These are phyloP conservation scores for Hanseniaspora uvarum DNA, from an alignment of 1,139 yeast genomes.

Conservation along the genomic window DNA sequence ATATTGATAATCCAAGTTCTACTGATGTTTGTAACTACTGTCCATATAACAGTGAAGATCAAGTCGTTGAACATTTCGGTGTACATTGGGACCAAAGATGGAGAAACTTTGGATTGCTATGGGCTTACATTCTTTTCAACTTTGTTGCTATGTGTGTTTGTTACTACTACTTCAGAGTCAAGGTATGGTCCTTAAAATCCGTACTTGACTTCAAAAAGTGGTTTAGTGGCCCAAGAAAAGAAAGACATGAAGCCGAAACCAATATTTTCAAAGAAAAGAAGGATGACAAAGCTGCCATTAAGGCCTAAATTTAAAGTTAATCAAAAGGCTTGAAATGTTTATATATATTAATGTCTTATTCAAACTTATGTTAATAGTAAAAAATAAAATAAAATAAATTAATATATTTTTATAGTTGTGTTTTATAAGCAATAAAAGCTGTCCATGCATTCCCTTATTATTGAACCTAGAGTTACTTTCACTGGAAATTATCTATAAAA, in stretches of 20 bases:
- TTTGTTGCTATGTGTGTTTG: slow-evolving; percentile 35
- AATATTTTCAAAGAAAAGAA: slow-evolving; percentile 33
- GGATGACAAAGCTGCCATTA: slow-evolving; percentile 32
- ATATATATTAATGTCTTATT: no score
- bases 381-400: no score
- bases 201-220: slow-evolving; percentile 30
- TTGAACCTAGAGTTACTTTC: no score
- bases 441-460: no score
- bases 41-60: slow-evolving; percentile 36
- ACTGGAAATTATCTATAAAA: no score
- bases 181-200: slow-evolving; percentile 28
- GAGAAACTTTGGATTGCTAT: slow-evolving; percentile 51
- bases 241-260: slow-evolving; percentile 37
- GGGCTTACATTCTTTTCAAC: slow-evolving; percentile 41
- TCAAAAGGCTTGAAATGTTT: no score
- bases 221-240: slow-evolving; percentile 33
- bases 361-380: no score
- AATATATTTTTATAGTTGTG: no score
- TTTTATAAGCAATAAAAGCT: no score
- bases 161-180: slow-evolving; percentile 33
- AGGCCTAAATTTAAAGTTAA: no score
- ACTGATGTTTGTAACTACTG: slow-evolving; percentile 41
- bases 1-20: slow-evolving; percentile 36
- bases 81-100: slow-evolving; percentile 40
- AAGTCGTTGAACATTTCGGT: slow-evolving; percentile 38